Conservation (phyloP, 2,329 filamentous ascomycete genomes). For the Xylariaceae sp. region DNA sequence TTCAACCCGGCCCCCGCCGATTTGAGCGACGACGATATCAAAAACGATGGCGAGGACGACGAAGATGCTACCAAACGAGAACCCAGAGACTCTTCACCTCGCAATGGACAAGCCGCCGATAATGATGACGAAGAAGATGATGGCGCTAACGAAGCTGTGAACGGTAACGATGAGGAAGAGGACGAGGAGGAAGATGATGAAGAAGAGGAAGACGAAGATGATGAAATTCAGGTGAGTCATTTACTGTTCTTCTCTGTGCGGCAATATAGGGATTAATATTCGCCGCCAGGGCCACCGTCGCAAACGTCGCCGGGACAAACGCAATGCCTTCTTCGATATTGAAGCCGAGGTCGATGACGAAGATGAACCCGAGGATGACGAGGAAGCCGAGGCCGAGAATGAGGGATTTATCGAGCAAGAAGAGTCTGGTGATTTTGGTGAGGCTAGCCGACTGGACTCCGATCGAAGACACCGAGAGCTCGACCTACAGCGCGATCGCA, state of each 20-base stretch:
- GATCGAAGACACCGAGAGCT: slow-evolving; percentile 93
- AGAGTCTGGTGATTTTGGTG: slow-evolving; percentile 87
- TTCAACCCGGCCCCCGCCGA: slow-evolving; percentile 85
- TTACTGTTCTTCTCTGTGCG: not conserved
- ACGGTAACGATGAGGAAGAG: slow-evolving; percentile 54
- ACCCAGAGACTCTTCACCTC: slow-evolving; percentile 33
- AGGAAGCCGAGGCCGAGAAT: slow-evolving; percentile 89
- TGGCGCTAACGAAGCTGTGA: slow-evolving; percentile 52
- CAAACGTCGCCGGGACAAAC: slow-evolving; percentile 78
- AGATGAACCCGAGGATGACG: slow-evolving; percentile 84
- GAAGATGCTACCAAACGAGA: slow-evolving; percentile 33
- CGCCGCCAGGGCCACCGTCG: slow-evolving; percentile 66
- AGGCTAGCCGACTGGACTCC: slow-evolving; percentile 80
- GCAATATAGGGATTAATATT: not conserved
- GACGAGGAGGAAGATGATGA: slow-evolving; percentile 67
- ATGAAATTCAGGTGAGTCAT: slow-evolving; percentile 67
- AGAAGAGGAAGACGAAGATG: slow-evolving; percentile 67
- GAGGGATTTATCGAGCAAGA: slow-evolving; percentile 88
- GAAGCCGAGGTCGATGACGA: slow-evolving; percentile 98
- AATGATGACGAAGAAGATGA: slow-evolving; percentile 55
- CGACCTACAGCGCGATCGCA: slow-evolving; percentile 86
- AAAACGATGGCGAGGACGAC: slow-evolving; percentile 43
- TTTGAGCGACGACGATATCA: slow-evolving; percentile 72
- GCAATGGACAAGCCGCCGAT: slow-evolving; percentile 42
- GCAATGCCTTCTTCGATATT: slow-evolving; percentile 92